Conservation (phyloP, 2,329 filamentous ascomycete species). For the Talaromyces funiculosus region DNA sequence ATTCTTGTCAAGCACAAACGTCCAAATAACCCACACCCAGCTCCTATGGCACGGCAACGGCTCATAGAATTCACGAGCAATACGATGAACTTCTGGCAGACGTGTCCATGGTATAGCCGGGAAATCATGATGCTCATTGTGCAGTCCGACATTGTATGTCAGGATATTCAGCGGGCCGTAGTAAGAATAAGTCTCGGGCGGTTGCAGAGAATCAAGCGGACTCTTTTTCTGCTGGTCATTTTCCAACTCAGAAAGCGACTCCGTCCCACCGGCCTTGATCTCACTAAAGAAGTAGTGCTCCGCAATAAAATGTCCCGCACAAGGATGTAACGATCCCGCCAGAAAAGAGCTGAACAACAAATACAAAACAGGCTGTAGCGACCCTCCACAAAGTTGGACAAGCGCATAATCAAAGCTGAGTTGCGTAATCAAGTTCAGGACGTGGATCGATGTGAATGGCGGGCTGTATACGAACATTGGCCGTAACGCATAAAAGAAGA, state of each 20-base stretch:
- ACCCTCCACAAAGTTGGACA: slow-evolving; percentile 48
- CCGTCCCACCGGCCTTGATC: slow-evolving; percentile 32
- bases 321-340: slow-evolving; percentile 86
- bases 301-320: slow-evolving; percentile 95
- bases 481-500: slow-evolving; percentile 94
- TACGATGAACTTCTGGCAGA: slow-evolving; percentile 67
- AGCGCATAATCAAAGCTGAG: slow-evolving; percentile 69
- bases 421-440: slow-evolving; percentile 74
- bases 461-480: slow-evolving; percentile 92
- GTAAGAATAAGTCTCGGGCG: slow-evolving; percentile 95
- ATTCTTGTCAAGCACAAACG: slow-evolving; percentile 84
- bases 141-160: slow-evolving; percentile 94
- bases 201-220: slow-evolving; percentile 56
- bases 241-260: slow-evolving; percentile 52
- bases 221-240: background rate
- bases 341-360: slow-evolving; percentile 86
- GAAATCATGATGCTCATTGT: slow-evolving; percentile 99
- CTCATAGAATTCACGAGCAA: slow-evolving; percentile 87
- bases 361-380: slow-evolving; percentile 65
- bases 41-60: slow-evolving; percentile 79
- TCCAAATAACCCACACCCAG: slow-evolving; percentile 92
- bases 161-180: slow-evolving; percentile 88
- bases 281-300: slow-evolving; percentile 76
- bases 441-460: slow-evolving; percentile 78
- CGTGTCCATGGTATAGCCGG: slow-evolving; percentile 93